Percentiles rank a stretch among this genome's conserved stretches.
Evolutionary conservation across 352 stramenopile genomes (phyloP).

Genomic region (Saprolegnia diclina): DNA sequence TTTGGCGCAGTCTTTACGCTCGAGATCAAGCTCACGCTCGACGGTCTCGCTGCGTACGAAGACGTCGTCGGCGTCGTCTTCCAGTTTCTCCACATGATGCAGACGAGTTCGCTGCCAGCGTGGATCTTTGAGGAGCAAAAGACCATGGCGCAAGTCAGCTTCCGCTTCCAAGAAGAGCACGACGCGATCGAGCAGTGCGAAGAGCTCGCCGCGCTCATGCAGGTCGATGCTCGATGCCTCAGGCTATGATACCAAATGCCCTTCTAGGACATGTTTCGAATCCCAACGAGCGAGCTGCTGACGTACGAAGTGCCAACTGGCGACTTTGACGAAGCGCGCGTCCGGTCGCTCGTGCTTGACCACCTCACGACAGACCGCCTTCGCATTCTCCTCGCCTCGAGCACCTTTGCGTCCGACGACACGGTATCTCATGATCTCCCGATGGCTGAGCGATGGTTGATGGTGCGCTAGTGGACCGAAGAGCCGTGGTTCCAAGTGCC

Average conservation of each 20-base stretch:
- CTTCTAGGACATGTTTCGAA: constrained; percentile 49
- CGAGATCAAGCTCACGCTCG: constrained; percentile 62
- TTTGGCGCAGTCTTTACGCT: constrained; percentile 64
- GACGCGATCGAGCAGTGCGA: constrained; percentile 61
- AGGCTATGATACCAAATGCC: no score
- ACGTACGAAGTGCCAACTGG: constrained; percentile 61
- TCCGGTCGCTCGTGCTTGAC: constrained; percentile 35
- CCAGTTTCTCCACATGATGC: constrained; percentile 61
- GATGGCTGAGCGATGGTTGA: background rate
- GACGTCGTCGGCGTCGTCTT: constrained; percentile 58
- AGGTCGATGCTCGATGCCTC: constrained; percentile 37
- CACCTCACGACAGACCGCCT: constrained; percentile 48
- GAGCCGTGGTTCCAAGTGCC: constrained; percentile 65
- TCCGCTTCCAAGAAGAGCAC: constrained; percentile 67
- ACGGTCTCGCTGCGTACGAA: constrained; percentile 56
- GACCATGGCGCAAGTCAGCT: constrained; percentile 60
- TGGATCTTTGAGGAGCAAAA: constrained; percentile 75
- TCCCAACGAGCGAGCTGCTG: constrained; percentile 48
- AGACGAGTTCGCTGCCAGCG: constrained; percentile 40
- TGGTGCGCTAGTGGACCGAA: constrained; percentile 23
- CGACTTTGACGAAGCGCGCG: constrained; percentile 39
- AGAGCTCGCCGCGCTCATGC: constrained; percentile 68
- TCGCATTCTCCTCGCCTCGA: constrained; percentile 48
- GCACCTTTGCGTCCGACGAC: constrained; percentile 4
- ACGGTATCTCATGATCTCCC: constrained; percentile 13